Percentiles rank a stretch among this genome's conserved stretches.
phyloP scores from a whole-genome alignment of 768 basidiomycete genomes.

The Pilatotrama ljubarskyi region DNA sequence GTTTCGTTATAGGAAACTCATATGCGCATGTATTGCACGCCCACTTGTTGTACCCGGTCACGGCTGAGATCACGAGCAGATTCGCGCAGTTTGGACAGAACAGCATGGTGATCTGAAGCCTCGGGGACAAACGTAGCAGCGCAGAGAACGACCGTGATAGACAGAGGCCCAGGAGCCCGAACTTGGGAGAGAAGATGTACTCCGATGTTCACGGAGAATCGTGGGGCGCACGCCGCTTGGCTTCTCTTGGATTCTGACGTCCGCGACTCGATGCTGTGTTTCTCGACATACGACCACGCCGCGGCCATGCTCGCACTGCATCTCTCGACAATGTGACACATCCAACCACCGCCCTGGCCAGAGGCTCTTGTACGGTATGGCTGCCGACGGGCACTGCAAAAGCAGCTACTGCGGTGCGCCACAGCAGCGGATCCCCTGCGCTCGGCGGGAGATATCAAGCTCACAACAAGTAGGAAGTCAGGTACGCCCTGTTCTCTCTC shows the following conservation, averaged over 20 bases:
- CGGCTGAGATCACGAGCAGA: conserved; percentile 73
- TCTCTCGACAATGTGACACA: too few species aligned
- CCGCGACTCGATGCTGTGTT: too few species aligned
- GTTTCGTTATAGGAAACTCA: conserved; percentile 88
- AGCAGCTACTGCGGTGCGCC: too few species aligned
- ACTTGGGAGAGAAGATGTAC: neutral
- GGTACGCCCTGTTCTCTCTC: neutral
- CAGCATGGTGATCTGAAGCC: conserved; percentile 51
- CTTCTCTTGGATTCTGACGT: neutral
- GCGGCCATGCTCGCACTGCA: too few species aligned
- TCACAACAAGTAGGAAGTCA: too few species aligned
- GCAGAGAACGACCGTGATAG: neutral
- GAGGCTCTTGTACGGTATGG: too few species aligned
- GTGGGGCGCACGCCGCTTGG: neutral
- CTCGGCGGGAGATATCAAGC: too few species aligned
- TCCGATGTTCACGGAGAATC: conserved; percentile 1
- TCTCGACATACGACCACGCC: too few species aligned
- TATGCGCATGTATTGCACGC: conserved; percentile 93
- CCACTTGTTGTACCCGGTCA: conserved; percentile 88
- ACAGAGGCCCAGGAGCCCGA: neutral
- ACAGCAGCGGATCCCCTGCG: too few species aligned
- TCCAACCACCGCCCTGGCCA: too few species aligned
- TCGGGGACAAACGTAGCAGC: neutral
- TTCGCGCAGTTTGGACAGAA: conserved; percentile 97
- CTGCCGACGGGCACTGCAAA: too few species aligned